Evolutionary conservation across 148 eudicot species (phyloP), one percentile per base, ranked within the genome.

Genomic region (Rhododendron molle): DNA sequence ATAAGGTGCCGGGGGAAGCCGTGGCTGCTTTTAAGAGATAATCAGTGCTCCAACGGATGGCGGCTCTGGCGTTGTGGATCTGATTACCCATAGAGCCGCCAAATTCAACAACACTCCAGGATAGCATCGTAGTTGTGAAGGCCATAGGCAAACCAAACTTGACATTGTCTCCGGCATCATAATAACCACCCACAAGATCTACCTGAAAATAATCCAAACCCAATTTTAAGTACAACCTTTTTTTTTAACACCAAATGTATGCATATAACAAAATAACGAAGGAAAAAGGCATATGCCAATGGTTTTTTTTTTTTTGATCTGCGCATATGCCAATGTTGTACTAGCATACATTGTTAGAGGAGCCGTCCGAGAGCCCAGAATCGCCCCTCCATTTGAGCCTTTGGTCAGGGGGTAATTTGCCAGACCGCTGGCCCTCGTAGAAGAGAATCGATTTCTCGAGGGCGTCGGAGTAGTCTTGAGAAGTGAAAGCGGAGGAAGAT

Each of bases 141-240:
- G 98, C 99, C 98, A 96, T 95, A 26, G 99, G 99, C 88, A 96
- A 87, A 12, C 98, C 98, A 82, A 96, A 96, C 88, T 96, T 96
- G 9, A 96, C 94, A 78, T 96, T 95, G 78, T 96, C 99, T 21
- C 99, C 99, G 40, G 99, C 97, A 85, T 95, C 99, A 67, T 96
- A 95, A 84, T 96, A 96, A 5, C 99, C 99, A 80, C 99, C 99
- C 3, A 91, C 95, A 43, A 96, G 89, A 88, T 96, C 86, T 78
- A 94, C 98, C 99, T 96, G 88, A 88, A 54, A 67, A 26, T 10
- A 18, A 14, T 10, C 60, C 14, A 16, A 47, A 82, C 7, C 78
- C 58, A 26, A 43, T 11, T 46, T 23, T 30, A 71, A 71, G 18
- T 15, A 32, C 40, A 71, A 13, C 21, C 38, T 4, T 71, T 32